Percentiles rank a stretch among this genome's conserved stretches.
phyloP scores from a whole-genome alignment of 2,329 filamentous ascomycete species.

The Fusarium multiceps region DNA sequence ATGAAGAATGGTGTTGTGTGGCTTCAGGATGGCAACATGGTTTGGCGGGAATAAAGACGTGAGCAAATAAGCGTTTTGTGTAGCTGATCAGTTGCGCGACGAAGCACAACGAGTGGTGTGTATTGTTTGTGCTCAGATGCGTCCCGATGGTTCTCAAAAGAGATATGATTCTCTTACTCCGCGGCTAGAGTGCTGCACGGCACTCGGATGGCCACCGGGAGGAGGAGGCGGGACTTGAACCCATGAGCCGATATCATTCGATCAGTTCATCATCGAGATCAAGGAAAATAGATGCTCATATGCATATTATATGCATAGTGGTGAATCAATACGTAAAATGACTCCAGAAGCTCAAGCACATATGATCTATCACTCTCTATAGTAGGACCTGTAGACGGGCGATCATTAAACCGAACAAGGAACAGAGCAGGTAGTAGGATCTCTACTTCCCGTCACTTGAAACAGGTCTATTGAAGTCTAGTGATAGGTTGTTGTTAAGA shows the following conservation, averaged over 20 bases:
- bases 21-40: slow-evolving; percentile 8
- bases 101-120: background rate
- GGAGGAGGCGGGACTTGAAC: background rate
- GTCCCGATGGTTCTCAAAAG: background rate
- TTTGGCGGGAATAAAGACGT: background rate
- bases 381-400: background rate
- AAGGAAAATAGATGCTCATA: background rate
- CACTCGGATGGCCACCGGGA: background rate
- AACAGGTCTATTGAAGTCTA: background rate
- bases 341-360: background rate
- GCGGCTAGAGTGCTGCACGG: background rate
- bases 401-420: background rate
- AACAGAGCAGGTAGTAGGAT: background rate
- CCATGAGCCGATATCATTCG: background rate
- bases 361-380: background rate
- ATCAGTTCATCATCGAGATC: background rate
- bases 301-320: background rate
- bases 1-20: background rate
- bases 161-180: background rate
- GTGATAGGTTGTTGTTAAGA: background rate
- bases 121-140: background rate
- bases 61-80: background rate
- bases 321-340: background rate
- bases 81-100: background rate
- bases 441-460: background rate